Evolutionary conservation across 345 rosid species (phyloP).

Genomic region (Pistacia vera): DNA sequence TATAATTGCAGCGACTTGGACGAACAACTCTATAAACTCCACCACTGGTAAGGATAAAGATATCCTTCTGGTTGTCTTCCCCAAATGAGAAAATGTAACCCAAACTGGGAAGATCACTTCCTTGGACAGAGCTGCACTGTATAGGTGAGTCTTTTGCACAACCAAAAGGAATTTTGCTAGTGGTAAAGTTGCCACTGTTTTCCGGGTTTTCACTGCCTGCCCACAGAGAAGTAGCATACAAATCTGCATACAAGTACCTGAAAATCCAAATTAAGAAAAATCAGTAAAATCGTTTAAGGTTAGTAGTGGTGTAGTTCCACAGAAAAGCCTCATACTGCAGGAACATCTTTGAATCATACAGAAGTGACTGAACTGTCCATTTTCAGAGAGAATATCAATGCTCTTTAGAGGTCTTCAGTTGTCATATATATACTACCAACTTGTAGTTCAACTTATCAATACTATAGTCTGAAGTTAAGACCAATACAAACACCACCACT

Average conservation of each 20-base stretch:
- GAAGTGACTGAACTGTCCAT: neutral
- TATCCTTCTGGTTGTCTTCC: slow-evolving; percentile 80
- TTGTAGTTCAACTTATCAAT: neutral
- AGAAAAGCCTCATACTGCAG: neutral
- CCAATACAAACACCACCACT: neutral
- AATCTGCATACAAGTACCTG: slow-evolving; percentile 91
- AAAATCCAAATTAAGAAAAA: neutral
- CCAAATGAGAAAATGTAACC: slow-evolving; percentile 84
- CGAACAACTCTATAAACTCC: slow-evolving; percentile 84
- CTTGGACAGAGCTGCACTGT: slow-evolving; percentile 54
- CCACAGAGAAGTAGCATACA: slow-evolving; percentile 73
- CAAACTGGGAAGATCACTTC: slow-evolving; percentile 54
- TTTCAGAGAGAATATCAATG: neutral
- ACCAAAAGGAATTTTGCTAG: slow-evolving; percentile 49
- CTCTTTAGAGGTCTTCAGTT: neutral
- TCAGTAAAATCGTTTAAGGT: neutral
- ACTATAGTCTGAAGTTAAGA: neutral
- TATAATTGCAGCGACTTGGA: slow-evolving; percentile 81
- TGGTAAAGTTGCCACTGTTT: slow-evolving; percentile 76
- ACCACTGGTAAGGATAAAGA: slow-evolving; percentile 57
- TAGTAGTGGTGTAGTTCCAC: neutral
- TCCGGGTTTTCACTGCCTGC: slow-evolving; percentile 63
- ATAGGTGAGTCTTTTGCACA: slow-evolving; percentile 79
- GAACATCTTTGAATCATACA: neutral
- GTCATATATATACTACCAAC: neutral